Conservation (phyloP, 2,329 filamentous ascomycete genomes). For the Westerdykella aurantiaca region DNA sequence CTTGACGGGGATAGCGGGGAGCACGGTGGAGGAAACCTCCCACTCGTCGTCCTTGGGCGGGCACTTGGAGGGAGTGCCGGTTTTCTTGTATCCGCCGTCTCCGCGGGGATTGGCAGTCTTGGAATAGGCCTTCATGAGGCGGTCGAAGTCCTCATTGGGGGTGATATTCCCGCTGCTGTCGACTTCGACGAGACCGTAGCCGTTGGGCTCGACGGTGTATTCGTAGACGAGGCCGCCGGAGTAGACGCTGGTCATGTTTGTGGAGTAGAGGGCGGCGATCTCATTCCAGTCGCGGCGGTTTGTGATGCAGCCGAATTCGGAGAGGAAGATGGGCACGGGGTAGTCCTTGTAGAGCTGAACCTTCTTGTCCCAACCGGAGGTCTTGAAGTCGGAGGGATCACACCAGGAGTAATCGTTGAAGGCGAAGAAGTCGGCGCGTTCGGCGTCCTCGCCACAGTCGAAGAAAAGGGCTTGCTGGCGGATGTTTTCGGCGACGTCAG, state of each 20-base stretch:
- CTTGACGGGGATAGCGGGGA: slow-evolving; percentile 53
- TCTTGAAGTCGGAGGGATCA: slow-evolving; percentile 53
- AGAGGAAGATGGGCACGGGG: slow-evolving; percentile 64
- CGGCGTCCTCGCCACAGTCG: slow-evolving; percentile 78
- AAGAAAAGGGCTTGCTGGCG: slow-evolving; percentile 83
- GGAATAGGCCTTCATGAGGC: slow-evolving; percentile 47
- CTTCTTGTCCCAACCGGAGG: slow-evolving; percentile 66
- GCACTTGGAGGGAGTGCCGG: slow-evolving; percentile 50
- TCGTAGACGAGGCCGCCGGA: slow-evolving; percentile 95
- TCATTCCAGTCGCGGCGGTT: slow-evolving; percentile 79
- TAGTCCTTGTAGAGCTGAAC: slow-evolving; percentile 34
- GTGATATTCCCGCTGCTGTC: slow-evolving; percentile 47
- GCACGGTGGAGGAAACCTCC: slow-evolving; percentile 47
- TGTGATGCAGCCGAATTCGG: slow-evolving; percentile 85
- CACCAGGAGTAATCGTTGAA: slow-evolving; percentile 85
- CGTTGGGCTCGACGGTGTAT: slow-evolving; percentile 62
- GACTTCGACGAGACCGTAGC: slow-evolving; percentile 74
- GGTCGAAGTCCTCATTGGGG: slow-evolving; percentile 58
- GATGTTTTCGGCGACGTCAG: slow-evolving; percentile 79
- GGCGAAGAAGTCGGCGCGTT: slow-evolving; percentile 82
- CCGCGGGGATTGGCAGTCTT: slow-evolving; percentile 49
- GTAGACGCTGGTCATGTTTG: slow-evolving; percentile 82
- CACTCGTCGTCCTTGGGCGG: slow-evolving; percentile 50
- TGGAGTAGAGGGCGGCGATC: slow-evolving; percentile 69
- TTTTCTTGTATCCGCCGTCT: slow-evolving; percentile 53